Conservation (phyloP, 805 yeast species). For the Kurtzmaniella fragi region DNA sequence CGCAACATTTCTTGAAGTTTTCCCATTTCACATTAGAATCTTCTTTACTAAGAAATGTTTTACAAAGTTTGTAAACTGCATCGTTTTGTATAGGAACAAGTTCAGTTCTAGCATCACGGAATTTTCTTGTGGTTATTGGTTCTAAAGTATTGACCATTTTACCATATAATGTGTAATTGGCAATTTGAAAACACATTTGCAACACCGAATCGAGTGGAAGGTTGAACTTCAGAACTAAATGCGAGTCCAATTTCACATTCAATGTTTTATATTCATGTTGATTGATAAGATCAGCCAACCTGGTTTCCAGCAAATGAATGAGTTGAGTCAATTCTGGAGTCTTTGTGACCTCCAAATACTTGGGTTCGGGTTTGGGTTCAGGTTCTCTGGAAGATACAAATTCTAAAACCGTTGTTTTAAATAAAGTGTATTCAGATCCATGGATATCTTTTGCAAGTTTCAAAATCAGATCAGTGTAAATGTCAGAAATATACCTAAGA, state of each 20-base stretch:
- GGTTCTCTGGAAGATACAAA: constrained; percentile 35
- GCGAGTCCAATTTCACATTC: constrained; percentile 29
- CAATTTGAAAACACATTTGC: constrained; percentile 49
- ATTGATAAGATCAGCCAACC: constrained; percentile 52
- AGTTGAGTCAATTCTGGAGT: constrained; percentile 45
- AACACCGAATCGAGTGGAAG: constrained; percentile 47
- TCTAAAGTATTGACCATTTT: constrained; percentile 45
- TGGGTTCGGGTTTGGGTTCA: constrained; percentile 31
- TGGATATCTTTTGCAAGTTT: constrained; percentile 55
- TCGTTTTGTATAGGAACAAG: constrained; percentile 62
- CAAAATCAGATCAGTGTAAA: constrained; percentile 53
- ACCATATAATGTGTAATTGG: constrained; percentile 54
- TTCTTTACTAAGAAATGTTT: constrained; percentile 56
- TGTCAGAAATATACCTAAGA: constrained; percentile 50
- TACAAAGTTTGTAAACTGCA: constrained; percentile 46
- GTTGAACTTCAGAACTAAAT: constrained; percentile 33
- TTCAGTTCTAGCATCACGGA: constrained; percentile 66
- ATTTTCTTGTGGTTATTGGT: constrained; percentile 63
- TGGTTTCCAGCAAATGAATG: constrained; percentile 52
- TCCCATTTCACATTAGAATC: constrained; percentile 44
- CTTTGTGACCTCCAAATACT: constrained; percentile 26
- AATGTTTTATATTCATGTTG: constrained; percentile 52
- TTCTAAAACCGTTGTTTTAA: constrained; percentile 29
- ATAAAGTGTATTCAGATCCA: constrained; percentile 51
- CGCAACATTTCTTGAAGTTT: constrained; percentile 46